A percentile compares a stretch with the other conserved stretches of the same genome.
Conservation (phyloP, 202 grass and related monocot genomes). For the Panicum virgatum region DNA sequence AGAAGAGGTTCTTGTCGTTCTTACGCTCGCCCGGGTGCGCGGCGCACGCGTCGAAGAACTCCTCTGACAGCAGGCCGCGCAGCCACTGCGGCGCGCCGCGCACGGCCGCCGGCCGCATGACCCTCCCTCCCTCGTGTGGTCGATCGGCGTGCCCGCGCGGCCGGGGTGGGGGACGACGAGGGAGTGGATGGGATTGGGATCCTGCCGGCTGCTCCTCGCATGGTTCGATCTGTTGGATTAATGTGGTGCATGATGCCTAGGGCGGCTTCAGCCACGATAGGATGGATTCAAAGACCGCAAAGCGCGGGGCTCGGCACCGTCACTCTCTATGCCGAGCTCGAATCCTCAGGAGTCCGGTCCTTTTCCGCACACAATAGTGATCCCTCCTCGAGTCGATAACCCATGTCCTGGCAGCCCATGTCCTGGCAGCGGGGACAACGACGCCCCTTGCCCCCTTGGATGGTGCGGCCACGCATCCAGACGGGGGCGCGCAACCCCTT, state of each 20-base stretch:
- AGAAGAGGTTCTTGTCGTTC: constrained; percentile 66
- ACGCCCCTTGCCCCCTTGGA: too few species aligned
- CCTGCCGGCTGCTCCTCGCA: neutral
- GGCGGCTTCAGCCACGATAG: neutral
- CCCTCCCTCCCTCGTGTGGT: too few species aligned
- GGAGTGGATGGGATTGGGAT: neutral
- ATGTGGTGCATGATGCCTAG: neutral
- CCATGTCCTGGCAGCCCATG: too few species aligned
- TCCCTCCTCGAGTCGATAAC: too few species aligned
- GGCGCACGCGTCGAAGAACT: constrained; percentile 51
- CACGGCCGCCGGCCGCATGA: constrained; percentile 7
- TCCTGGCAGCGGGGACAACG: too few species aligned
- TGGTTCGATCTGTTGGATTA: neutral
- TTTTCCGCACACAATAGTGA: too few species aligned
- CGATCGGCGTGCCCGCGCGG: neutral
- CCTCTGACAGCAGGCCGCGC: constrained; percentile 42
- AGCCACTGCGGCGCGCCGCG: constrained; percentile 43
- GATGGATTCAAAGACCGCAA: constrained; percentile 39
- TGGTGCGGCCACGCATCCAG: too few species aligned
- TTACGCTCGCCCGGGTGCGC: constrained; percentile 47
- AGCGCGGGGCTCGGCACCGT: constrained; percentile 15
- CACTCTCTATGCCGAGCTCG: too few species aligned
- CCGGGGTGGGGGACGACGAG: too few species aligned
- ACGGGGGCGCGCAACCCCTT: too few species aligned
- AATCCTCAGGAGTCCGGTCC: too few species aligned